Base-by-base conservation (phyloP, 78 protist genomes). In the Dictyostelium firmibasis region DNA sequence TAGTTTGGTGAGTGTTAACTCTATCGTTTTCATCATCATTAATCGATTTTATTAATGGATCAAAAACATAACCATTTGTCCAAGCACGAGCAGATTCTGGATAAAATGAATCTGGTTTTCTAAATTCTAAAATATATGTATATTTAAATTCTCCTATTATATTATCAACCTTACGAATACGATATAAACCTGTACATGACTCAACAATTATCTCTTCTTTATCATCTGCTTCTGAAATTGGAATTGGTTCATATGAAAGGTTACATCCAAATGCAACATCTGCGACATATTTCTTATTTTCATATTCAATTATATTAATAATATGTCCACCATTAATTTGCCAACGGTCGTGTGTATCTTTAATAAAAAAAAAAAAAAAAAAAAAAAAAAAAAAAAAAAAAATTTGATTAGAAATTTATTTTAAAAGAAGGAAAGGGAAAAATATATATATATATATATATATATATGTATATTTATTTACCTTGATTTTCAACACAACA, bases 201-300 rank as follows among this genome's bases (percentile, higher is more conserved):
- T 5, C 72, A n/a, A n/a, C n/a, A 20, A 20, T 25, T 0, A 7
- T 1, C 6, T 62, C 64, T 20, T 11, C 50, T 11, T 4, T 23
- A 18, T 20, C 25, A 2, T 4, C 43, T 4, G 2, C 43, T 38
- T 38, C 43, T 36, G 38, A 9, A 25, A 84, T n/a, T 41, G 64
- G 81, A 14, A 84, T 84, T 13, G 89, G 89, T 27, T 9, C 18
- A n/a, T 67, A 43, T 43, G 89, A 78, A 16, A 84, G 14, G 27
- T 60, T 60, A 41, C 70, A n/a, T 25, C 89, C 89, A 67, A 84
- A 84, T 16, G 77, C 89, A 69, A 69, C 81, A 70, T 84, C 89
- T 33, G 70, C 43, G 7, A 84, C 23, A 69, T 70, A 84, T 20
- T 67, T 50, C 14, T 27, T 13, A 11, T 4, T 8, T 10, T 64